Evolutionary conservation across 805 yeast species (phyloP).

Genomic region (Cyberlindnera suaveolens): DNA sequence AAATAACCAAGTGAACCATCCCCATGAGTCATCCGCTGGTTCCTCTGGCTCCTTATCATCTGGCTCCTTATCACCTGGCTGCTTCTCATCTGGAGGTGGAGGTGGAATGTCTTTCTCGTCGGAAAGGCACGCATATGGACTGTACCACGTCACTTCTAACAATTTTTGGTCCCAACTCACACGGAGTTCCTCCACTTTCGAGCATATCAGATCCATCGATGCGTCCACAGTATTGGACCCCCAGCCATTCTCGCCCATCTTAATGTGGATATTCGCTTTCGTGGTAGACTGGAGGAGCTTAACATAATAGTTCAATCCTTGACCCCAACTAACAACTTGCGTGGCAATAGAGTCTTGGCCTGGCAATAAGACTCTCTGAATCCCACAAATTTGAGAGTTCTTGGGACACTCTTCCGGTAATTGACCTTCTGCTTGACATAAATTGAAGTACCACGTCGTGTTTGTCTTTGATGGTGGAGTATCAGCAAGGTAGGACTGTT

Average conservation of each 20-base stretch:
- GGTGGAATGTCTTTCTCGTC: constrained; percentile 22
- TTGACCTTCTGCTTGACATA: constrained; percentile 46
- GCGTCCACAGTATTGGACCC: constrained; percentile 53
- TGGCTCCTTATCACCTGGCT: constrained; percentile 23
- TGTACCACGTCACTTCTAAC: constrained; percentile 29
- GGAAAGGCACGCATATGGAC: constrained; percentile 39
- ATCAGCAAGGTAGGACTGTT: constrained; percentile 32
- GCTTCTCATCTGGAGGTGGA: constrained; percentile 11
- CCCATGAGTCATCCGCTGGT: constrained; percentile 43
- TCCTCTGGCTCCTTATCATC: constrained; percentile 19
- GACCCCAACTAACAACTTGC: constrained; percentile 55
- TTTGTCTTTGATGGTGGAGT: constrained; percentile 79
- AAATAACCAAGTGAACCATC: constrained; percentile 79
- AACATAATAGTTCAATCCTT: constrained; percentile 32
- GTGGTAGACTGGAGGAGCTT: constrained; percentile 12
- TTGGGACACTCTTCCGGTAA: constrained; percentile 49
- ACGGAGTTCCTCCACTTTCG: constrained; percentile 26
- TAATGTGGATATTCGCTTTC: constrained; percentile 30
- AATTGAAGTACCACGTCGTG: constrained; percentile 62
- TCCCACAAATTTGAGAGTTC: constrained; percentile 75
- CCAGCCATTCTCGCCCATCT: constrained; percentile 58
- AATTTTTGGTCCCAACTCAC: constrained; percentile 20
- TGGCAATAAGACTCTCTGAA: constrained; percentile 50
- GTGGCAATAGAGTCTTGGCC: constrained; percentile 42
- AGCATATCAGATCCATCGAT: constrained; percentile 42